Base-by-base conservation (phyloP, 768 basidiomycete species). In the Omphalotus guepiniiformis region DNA sequence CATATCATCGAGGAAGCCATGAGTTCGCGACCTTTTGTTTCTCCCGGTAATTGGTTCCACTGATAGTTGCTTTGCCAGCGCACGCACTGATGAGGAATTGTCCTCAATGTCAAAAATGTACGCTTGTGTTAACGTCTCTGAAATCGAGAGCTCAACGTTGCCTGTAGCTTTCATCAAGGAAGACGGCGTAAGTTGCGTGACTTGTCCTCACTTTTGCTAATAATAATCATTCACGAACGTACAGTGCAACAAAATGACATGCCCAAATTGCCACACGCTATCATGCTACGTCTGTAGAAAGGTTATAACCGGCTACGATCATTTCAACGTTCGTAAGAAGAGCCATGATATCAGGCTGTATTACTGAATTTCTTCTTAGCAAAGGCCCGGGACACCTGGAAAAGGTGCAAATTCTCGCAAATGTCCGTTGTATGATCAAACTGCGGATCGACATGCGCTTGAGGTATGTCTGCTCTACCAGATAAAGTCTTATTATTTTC, bases 201-300 rank as follows among this genome's bases (percentile, higher is more conserved):
- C n/a, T 36, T 22, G 19, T 38, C 30, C 23, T 30, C 16, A 5
- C 30, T 21, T 39, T 18, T 16, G 13, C 4, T 2, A 16, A 40
- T 52, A n/a, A 13, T 23, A 28, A 41, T 56, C 27, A 50, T 47
- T 44, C 23, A 26, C 26, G 34, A 37, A 18, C n/a, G 39, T 34
- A 32, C 54, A 90, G 84, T 95, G 93, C 68, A 95, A 95, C 76
- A 95, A 95, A 63, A 94, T 96, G 83, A 75, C 71, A 1, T 91
- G 89, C 56, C 78, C 83, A 1, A 66, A 83, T 50, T 95, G 93
- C 58, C 52, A 38, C 1, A 82, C 88, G 0, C 28, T 88, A 32
- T 91, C 85, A 0, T 96, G 93, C 63, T 94, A 96, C 58, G 69
- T 91, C 21, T 95, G 93, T 60, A 76, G 88, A 23, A 55, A 86